A percentile compares a stretch with the other conserved stretches of the same genome.
Conservation (phyloP, 2,329 filamentous ascomycete genomes). For the Aspergillus candidus region DNA sequence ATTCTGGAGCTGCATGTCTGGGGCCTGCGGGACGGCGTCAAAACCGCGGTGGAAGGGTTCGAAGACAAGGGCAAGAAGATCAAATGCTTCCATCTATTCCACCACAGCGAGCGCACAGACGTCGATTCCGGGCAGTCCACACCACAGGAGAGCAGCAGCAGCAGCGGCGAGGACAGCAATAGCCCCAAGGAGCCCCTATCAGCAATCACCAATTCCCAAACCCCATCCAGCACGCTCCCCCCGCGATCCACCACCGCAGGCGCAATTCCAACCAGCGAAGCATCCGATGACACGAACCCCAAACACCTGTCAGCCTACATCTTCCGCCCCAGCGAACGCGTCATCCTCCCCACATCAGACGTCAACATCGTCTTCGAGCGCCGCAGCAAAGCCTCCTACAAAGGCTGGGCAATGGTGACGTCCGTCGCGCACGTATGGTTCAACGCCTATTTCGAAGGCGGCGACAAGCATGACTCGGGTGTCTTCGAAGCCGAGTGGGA, state of each 20-base stretch:
- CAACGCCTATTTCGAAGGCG: conserved; percentile 89
- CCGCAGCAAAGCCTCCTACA: conserved; percentile 71
- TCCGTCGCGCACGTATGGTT: conserved; percentile 95
- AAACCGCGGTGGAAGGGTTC: conserved; percentile 77
- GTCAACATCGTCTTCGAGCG: conserved; percentile 87
- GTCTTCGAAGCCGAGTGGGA: conserved; percentile 69
- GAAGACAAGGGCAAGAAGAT: conserved; percentile 86
- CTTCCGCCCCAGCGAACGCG: conserved; percentile 62
- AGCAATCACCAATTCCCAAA: too few relatives aligned
- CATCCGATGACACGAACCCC: conserved; percentile 30
- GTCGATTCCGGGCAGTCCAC: conserved; percentile 41
- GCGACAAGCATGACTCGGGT: conserved; percentile 61
- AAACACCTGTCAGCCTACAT: conserved; percentile 66
- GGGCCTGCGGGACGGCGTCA: conserved; percentile 82
- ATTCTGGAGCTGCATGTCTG: conserved; percentile 84
- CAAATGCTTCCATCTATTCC: conserved; percentile 73
- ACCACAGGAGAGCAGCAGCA: not conserved
- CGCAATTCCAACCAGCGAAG: conserved; percentile 1
- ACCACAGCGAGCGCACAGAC: conserved; percentile 59
- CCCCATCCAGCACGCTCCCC: too few relatives aligned
- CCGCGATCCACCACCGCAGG: too few relatives aligned
- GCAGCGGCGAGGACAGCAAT: conserved; percentile 3
- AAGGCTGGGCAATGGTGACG: conserved; percentile 81
- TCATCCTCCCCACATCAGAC: conserved; percentile 73
- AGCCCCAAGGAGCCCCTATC: too few relatives aligned